Evolutionary conservation across 163 green algal genomes (phyloP).

Genomic region (Chlamydomonas reinhardtii): DNA sequence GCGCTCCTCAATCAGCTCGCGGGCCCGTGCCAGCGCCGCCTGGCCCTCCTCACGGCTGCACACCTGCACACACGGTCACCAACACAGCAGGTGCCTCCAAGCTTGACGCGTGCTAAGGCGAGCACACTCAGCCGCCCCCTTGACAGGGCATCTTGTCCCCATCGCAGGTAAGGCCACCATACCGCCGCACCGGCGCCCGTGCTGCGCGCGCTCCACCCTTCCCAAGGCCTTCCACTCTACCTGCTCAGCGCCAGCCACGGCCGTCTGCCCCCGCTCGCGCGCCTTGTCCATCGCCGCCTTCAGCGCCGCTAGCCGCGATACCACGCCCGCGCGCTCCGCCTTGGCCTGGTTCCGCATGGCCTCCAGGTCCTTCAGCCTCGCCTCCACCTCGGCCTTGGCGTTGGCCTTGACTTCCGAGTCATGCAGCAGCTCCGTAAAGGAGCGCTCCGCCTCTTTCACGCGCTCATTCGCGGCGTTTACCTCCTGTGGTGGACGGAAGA

Average conservation of each 20-base stretch:
- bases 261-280: not conserved
- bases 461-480: not conserved
- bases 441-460: not conserved
- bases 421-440: constrained; percentile 5
- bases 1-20: not conserved
- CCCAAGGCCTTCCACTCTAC: not conserved
- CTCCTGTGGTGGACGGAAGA: not conserved
- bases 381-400: not conserved
- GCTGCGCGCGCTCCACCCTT: too few species aligned
- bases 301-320: not conserved
- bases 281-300: not conserved
- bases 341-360: not conserved
- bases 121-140: too few species aligned
- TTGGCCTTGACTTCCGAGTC: constrained; percentile 15
- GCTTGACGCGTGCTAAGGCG: not conserved
- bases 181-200: too few species aligned
- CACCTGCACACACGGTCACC: not conserved
- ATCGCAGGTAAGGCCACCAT: too few species aligned
- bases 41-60: constrained; percentile 24
- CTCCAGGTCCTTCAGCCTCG: not conserved
- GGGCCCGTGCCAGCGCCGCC: not conserved
- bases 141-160: too few species aligned
- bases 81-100: too few species aligned
- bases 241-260: not conserved
- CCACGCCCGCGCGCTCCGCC: not conserved